These are phyloP conservation scores for Keqinozyma sinolaborantium DNA, from an alignment of 1,139 yeast species.

Conservation along the genomic window DNA sequence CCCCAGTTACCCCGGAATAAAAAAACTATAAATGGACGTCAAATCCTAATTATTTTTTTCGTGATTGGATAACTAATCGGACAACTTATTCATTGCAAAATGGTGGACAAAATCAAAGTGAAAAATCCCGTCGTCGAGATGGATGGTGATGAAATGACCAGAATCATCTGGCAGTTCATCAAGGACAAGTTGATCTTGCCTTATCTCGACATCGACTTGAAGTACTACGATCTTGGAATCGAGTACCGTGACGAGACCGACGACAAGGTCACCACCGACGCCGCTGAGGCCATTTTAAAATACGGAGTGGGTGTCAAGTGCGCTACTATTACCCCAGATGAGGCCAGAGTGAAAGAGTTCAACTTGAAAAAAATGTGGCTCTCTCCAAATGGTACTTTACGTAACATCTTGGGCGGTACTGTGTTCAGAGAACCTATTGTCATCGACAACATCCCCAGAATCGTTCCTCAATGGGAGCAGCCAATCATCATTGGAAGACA, in stretches of 20 bases:
- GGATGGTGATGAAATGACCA: constrained; percentile 96
- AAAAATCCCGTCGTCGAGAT: constrained; percentile 88
- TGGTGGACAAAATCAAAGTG: constrained; percentile 61
- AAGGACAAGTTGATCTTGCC: constrained; percentile 81
- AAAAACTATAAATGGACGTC: not conserved
- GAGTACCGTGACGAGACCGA: constrained; percentile 82
- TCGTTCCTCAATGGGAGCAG: constrained; percentile 90
- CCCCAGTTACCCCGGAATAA: constrained; percentile 1
- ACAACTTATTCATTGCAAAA: no score
- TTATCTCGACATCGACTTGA: constrained; percentile 80
- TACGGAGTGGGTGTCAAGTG: constrained; percentile 94
- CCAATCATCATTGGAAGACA: constrained; percentile 97
- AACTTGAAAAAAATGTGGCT: constrained; percentile 93
- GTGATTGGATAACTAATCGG: not conserved
- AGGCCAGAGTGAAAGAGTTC: constrained; percentile 89
- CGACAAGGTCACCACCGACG: constrained; percentile 84
- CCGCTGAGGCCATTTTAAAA: constrained; percentile 85
- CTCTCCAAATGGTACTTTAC: constrained; percentile 94
- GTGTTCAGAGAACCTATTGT: constrained; percentile 97
- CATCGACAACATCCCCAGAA: constrained; percentile 81
- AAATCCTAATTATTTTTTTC: not conserved
- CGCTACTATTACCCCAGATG: constrained; percentile 99
- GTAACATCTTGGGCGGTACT: constrained; percentile 93
- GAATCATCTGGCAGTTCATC: constrained; percentile 87
- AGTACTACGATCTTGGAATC: constrained; percentile 88